Percentiles rank a stretch among this genome's conserved stretches.
Conservation (phyloP, 441 rosid genomes). For the Breynia disticha region DNA sequence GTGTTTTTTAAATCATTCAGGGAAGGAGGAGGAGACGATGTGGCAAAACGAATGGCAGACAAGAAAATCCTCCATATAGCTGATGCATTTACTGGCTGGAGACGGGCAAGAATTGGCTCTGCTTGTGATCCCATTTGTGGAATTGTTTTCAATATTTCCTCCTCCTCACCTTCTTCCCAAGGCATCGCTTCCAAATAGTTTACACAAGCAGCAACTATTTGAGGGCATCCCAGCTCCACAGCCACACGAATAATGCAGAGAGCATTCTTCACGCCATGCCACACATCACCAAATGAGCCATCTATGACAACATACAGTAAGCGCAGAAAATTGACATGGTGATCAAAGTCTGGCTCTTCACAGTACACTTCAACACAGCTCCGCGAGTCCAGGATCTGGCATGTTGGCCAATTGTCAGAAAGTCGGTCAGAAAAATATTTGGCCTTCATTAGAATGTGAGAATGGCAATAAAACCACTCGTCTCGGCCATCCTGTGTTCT, state of each 20-base stretch:
- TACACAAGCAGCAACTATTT: constrained; percentile 55
- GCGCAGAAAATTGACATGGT: constrained; percentile 64
- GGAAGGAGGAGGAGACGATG: constrained; percentile 47
- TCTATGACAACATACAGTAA: constrained; percentile 49
- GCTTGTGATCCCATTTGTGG: constrained; percentile 62
- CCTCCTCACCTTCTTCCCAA: constrained; percentile 96
- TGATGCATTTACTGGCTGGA: constrained; percentile 60
- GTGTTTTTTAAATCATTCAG: constrained; percentile 54
- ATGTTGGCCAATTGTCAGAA: constrained; percentile 86
- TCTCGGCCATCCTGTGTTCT: constrained; percentile 76
- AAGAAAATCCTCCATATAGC: constrained; percentile 46
- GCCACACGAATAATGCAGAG: constrained; percentile 73
- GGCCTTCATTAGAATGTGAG: constrained; percentile 56
- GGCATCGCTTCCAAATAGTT: constrained; percentile 91
- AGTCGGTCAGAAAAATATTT: constrained; percentile 82
- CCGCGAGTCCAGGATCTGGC: constrained; percentile 88
- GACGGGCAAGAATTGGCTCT: constrained; percentile 66
- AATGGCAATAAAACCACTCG: constrained; percentile 85
- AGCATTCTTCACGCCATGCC: constrained; percentile 73
- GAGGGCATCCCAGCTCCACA: constrained; percentile 52
- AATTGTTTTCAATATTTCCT: constrained; percentile 62
- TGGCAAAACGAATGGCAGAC: constrained; percentile 62
- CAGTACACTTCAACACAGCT: constrained; percentile 82
- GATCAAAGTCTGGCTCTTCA: constrained; percentile 64
- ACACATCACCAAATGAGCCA: constrained; percentile 41